Evolutionary conservation across 2,329 filamentous ascomycete species (phyloP).

Genomic region (Colletotrichum lupini): DNA sequence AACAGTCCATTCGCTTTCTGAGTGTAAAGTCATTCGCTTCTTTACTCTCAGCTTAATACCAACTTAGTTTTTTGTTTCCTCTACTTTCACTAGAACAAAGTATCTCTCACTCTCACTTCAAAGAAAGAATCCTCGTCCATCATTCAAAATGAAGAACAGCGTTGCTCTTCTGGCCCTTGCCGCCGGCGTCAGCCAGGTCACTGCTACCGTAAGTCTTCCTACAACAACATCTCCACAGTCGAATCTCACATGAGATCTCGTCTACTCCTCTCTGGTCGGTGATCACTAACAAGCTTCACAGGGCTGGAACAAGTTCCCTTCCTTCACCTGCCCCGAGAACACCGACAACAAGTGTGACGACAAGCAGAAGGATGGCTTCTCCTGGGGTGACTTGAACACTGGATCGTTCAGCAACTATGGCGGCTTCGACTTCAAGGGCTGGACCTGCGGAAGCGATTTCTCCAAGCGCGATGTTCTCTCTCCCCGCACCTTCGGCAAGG

Average conservation of each 20-base stretch:
- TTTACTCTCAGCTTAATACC: conserved; percentile 48
- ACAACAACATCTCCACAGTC: conserved; percentile 35
- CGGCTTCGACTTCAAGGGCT: conserved; percentile 80
- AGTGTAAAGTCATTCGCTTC: conserved; percentile 68
- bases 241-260: background rate
- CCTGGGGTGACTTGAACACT: conserved; percentile 72
- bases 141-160: conserved; percentile 62
- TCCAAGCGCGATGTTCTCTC: conserved; percentile 67
- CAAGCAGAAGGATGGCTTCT: conserved; percentile 76
- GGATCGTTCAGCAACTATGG: conserved; percentile 75
- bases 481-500: conserved; percentile 59
- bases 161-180: conserved; percentile 61
- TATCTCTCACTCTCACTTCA: conserved; percentile 19
- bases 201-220: conserved; percentile 55
- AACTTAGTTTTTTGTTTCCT: conserved; percentile 32
- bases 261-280: background rate
- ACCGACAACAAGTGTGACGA: conserved; percentile 80
- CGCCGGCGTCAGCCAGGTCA: conserved; percentile 61
- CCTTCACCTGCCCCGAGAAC: conserved; percentile 77
- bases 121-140: conserved; percentile 23
- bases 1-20: conserved; percentile 46
- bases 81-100: conserved; percentile 23
- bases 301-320: conserved; percentile 39
- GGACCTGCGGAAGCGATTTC: conserved; percentile 71
- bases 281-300: conserved; percentile 30